A percentile compares a stretch with the other conserved stretches of the same genome.
Evolutionary conservation across 148 eudicot species (phyloP).

Genomic region (Rhododendron williamsianum): DNA sequence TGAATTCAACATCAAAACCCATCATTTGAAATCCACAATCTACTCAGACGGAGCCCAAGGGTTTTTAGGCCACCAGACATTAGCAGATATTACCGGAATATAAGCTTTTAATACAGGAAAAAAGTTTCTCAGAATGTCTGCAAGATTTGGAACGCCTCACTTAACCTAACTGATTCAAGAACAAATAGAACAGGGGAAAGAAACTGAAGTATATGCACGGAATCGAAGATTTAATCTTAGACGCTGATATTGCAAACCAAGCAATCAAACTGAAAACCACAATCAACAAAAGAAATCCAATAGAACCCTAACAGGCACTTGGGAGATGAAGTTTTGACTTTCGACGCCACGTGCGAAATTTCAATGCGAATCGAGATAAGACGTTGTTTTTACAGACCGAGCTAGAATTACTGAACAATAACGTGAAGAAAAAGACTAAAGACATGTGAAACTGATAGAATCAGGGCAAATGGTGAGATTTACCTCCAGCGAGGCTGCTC

Average conservation of each 20-base stretch:
- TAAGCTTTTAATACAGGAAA: not conserved
- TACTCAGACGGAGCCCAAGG: not conserved
- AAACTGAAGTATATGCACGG: not conserved
- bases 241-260: not conserved
- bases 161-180: not conserved
- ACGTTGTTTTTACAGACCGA: not conserved
- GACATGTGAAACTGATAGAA: not conserved
- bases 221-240: not conserved
- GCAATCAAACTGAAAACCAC: not conserved
- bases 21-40: not conserved
- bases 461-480: not conserved
- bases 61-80: not conserved
- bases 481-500: constrained; percentile 16
- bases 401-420: not conserved
- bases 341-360: not conserved
- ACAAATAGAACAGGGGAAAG: not conserved
- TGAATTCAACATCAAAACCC: not conserved
- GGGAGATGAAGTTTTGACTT: constrained; percentile 5
- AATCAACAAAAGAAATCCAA: not conserved
- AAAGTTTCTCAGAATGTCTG: not conserved
- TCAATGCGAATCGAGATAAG: not conserved
- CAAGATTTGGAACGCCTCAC: not conserved
- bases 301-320: not conserved
- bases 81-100: not conserved
- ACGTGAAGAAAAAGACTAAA: not conserved